Evolutionary conservation across 169 alveolate genomes (phyloP), one percentile per base, ranked within the genome.

Genomic region (Cryptosporidium andersoni): DNA sequence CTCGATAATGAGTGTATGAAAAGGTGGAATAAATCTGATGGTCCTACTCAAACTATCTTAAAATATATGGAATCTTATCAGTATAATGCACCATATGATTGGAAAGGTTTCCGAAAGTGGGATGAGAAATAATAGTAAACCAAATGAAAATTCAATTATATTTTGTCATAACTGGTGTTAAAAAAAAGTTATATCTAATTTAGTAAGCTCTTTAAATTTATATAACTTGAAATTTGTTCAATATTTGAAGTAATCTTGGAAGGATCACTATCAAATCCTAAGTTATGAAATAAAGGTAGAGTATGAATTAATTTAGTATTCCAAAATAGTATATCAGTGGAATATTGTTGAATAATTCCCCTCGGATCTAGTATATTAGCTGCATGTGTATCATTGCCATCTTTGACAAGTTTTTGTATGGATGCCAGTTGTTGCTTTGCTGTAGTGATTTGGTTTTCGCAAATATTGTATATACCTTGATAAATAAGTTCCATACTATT

Each of bases 51-150:
- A 47, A 88, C 93, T n/a, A 80, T 96, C 51, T 80, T 92, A 51
- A 64, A 89, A 39, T 94, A 89, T 74, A 93, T 96, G 90, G 81
- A 80, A 48, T 81, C 89, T 63, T 48, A 68, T 62, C 88, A 89
- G 66, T 91, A 63, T 82, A 81, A 58, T 64, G 90, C 97, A 39
- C 97, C 96, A 9, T 65, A 52, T 39, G 91, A 92, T 81, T 96
- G 98, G 98, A 89, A 90, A 63, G 98, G 98, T 8, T 94, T 81
- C 63, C 81, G 98, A 64, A 42, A 58, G 16, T 74, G 85, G 85
- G 85, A 74, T 25, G 68, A 74, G 47, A 74, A 74, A 74, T 74
- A 55, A 64, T 11, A 8, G 37, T 16, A 25, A 25, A 0, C 25
- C 25, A 25, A 25, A 25, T 25, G 25, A 25, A 25, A 25, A 25